Evolutionary conservation across 2,329 filamentous ascomycete genomes (phyloP).

Genomic region (Beauveria rudraprayagi): DNA sequence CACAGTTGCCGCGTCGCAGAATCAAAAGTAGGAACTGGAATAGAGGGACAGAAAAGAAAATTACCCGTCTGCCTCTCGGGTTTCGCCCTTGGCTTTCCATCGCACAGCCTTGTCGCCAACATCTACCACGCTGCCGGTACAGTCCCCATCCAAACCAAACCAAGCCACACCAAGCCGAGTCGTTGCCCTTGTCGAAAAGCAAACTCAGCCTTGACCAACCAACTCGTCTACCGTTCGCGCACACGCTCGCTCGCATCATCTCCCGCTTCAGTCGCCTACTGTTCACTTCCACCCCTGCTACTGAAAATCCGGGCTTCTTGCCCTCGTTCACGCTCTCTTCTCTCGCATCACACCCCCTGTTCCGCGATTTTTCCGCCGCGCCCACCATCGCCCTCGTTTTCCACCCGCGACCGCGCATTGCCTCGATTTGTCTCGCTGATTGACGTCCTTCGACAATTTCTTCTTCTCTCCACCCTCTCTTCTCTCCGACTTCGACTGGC

Average conservation of each 20-base stretch:
- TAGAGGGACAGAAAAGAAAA: background rate
- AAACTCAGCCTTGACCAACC: slow-evolving; percentile 1
- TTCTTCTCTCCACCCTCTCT: background rate
- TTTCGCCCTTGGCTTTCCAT: background rate
- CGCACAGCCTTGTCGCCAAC: background rate
- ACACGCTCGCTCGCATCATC: background rate
- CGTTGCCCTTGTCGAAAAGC: background rate
- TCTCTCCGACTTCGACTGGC: background rate
- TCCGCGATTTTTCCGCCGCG: slow-evolving; percentile 6
- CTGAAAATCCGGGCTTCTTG: background rate
- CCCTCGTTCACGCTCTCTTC: background rate
- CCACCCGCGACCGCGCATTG: slow-evolving; percentile 1
- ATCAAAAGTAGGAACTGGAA: background rate
- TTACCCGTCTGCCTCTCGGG: too few species aligned
- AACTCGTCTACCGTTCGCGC: background rate
- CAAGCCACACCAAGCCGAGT: background rate
- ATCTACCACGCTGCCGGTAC: background rate
- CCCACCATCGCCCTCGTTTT: background rate
- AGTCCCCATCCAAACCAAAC: background rate
- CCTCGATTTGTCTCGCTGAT: background rate
- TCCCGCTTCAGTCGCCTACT: background rate
- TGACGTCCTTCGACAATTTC: background rate
- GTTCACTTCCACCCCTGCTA: background rate
- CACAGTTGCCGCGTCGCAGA: background rate
- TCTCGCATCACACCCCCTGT: slow-evolving; percentile 1